Evolutionary conservation across 352 stramenopile genomes (phyloP).

Genomic region (Discostella stelligera): DNA sequence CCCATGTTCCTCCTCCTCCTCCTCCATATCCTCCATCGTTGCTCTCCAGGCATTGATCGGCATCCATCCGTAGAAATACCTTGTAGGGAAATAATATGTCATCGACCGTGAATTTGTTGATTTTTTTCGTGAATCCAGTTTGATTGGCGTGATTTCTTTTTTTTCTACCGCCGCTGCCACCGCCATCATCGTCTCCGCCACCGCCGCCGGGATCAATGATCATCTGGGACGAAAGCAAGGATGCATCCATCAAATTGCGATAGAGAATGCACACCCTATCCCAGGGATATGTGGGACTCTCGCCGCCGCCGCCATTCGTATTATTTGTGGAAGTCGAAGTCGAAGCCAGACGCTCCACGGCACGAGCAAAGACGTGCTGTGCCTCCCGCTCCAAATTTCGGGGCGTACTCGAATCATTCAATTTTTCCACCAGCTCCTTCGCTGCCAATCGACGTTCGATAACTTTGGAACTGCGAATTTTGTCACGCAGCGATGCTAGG

Average conservation of each 20-base stretch:
- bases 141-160: conserved; percentile 38
- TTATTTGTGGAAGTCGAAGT: background rate
- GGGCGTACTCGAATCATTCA: conserved; percentile 26
- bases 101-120: conserved; percentile 41
- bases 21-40: conserved; percentile 30
- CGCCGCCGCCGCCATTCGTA: background rate
- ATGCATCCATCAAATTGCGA: conserved; percentile 42
- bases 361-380: conserved; percentile 22
- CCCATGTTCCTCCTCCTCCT: background rate
- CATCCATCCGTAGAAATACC: conserved; percentile 61
- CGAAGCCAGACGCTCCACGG: background rate
- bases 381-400: conserved; percentile 44
- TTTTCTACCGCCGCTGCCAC: background rate
- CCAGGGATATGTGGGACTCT: conserved; percentile 11
- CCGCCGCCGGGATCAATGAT: conserved; percentile 1
- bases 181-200: background rate
- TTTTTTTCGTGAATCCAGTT: conserved; percentile 40
- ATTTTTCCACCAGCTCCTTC: conserved; percentile 43
- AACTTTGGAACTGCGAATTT: conserved; percentile 36
- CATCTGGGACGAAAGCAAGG: conserved; percentile 31
- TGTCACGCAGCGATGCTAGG: conserved; percentile 32
- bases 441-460: conserved; percentile 38
- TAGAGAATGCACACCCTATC: conserved; percentile 41
- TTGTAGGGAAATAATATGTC: conserved; percentile 62
- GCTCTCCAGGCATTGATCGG: conserved; percentile 27